Evolutionary conservation across 805 yeast genomes (phyloP).

Genomic region (Zygoascus tannicola): DNA sequence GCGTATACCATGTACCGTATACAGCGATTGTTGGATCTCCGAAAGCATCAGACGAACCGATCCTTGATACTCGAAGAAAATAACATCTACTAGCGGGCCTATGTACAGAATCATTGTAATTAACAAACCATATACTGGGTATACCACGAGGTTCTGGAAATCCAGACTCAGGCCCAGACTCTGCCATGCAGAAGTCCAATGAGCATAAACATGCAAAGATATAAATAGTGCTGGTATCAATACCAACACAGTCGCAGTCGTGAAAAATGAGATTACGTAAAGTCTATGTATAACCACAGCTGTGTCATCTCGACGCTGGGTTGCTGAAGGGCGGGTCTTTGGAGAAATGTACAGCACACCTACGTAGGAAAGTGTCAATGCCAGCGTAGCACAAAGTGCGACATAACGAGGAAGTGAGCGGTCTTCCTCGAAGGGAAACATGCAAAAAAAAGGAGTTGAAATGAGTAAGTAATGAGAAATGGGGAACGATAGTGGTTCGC

Average conservation of each 20-base stretch:
- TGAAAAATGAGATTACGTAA: conserved; percentile 26
- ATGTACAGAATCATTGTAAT: conserved; percentile 36
- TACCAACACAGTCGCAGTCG: conserved; percentile 28
- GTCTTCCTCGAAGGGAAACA: no score
- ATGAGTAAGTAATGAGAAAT: no score
- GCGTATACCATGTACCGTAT: conserved; percentile 38
- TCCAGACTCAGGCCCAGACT: conserved; percentile 7
- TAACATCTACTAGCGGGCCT: conserved; percentile 39
- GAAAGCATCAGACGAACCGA: conserved; percentile 5
- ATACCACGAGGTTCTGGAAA: conserved; percentile 9
- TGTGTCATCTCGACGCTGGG: conserved; percentile 16
- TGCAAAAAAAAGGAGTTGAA: no score
- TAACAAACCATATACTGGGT: conserved; percentile 17
- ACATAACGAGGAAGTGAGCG: no score
- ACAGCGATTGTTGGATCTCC: conserved; percentile 21
- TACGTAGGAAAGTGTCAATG: conserved; percentile 18
- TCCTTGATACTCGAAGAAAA: conserved; percentile 21
- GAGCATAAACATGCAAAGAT: conserved; percentile 3
- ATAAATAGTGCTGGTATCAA: conserved; percentile 13
- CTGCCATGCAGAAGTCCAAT: conserved; percentile 11
- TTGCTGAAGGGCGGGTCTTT: conserved; percentile 18
- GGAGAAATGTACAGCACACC: conserved; percentile 17
- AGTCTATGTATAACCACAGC: conserved; percentile 16
- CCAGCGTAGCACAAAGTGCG: no score
- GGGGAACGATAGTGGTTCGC: no score